Conservation (phyloP, 2,329 filamentous ascomycete species). For the Alternaria viburni region DNA sequence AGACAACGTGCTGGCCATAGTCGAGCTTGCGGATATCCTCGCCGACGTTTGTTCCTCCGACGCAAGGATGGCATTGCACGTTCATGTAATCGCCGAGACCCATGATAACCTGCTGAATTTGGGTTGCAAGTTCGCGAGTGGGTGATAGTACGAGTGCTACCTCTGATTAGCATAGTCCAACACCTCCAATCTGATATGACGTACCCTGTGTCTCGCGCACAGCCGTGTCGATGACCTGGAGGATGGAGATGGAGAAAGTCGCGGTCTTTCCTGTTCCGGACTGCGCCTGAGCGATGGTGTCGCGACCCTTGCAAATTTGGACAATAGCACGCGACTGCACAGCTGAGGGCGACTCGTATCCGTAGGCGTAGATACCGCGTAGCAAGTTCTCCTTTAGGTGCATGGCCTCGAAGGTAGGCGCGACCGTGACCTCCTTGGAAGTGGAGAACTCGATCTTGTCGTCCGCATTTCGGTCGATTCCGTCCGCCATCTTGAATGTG, state of each 20-base stretch:
- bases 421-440: conserved; percentile 95
- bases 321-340: conserved; percentile 98
- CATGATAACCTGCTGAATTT: conserved; percentile 98
- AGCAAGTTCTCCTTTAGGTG: conserved; percentile 96
- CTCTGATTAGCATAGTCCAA: conserved; percentile 16
- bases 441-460: conserved; percentile 98
- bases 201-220: conserved; percentile 83
- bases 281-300: conserved; percentile 97
- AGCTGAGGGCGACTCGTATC: conserved; percentile 96
- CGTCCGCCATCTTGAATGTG: conserved; percentile 78
- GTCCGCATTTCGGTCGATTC: conserved; percentile 89
- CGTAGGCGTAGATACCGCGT: conserved; percentile 96
- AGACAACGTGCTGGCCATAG: conserved; percentile 97
- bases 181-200: conserved; percentile 1
- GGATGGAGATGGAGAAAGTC: conserved; percentile 94
- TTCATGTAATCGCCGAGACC: conserved; percentile 99
- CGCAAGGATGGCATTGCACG: conserved; percentile 97
- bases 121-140: conserved; percentile 93
- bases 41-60: conserved; percentile 95
- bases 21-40: conserved; percentile 98
- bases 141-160: conserved; percentile 89
- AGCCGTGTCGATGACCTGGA: conserved; percentile 93
- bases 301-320: conserved; percentile 97
- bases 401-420: conserved; percentile 77
- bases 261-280: conserved; percentile 97